phyloP scores from a whole-genome alignment of 108 stramenopile genomes.

The Asterionellopsis glacialis region DNA sequence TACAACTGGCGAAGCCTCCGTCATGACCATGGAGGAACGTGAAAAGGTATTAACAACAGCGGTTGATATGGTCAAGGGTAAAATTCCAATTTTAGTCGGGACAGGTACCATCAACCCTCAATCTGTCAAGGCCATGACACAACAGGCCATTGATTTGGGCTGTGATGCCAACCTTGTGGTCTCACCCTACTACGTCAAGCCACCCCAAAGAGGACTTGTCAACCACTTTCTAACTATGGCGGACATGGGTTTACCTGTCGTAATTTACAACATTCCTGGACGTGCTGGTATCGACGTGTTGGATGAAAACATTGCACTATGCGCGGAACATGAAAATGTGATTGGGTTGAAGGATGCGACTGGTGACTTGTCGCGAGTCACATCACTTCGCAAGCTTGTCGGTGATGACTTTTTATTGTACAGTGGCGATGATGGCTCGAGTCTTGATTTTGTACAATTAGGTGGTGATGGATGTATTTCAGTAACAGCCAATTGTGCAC shows the following conservation, averaged over 20 bases:
- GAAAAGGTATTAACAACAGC: conserved; percentile 59
- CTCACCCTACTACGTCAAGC: conserved; percentile 93
- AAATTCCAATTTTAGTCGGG: conserved; percentile 70
- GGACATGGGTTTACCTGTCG: conserved; percentile 80
- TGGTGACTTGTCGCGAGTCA: conserved; percentile 72
- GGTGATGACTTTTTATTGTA: conserved; percentile 64
- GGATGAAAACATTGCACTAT: conserved; percentile 60
- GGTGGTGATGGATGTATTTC: conserved; percentile 93
- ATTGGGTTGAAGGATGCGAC: conserved; percentile 89
- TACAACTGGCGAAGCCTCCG: conserved; percentile 91
- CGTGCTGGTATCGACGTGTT: conserved; percentile 57
- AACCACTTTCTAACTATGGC: conserved; percentile 74
- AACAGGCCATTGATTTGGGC: conserved; percentile 85
- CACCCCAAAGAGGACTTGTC: conserved; percentile 80
- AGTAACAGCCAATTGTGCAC: conserved; percentile 85
- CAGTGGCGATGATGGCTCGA: conserved; percentile 87
- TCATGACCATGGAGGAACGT: conserved; percentile 75
- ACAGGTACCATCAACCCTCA: conserved; percentile 80
- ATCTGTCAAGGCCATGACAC: conserved; percentile 64
- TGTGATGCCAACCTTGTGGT: conserved; percentile 89
- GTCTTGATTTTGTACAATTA: conserved; percentile 64
- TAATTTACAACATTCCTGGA: conserved; percentile 92
- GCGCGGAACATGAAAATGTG: conserved; percentile 58
- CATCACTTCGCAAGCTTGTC: conserved; percentile 21
- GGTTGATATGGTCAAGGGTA: conserved; percentile 72